These are phyloP conservation scores for Neocucurbitaria cava DNA, from an alignment of 2,329 filamentous ascomycete genomes.

Conservation along the genomic window DNA sequence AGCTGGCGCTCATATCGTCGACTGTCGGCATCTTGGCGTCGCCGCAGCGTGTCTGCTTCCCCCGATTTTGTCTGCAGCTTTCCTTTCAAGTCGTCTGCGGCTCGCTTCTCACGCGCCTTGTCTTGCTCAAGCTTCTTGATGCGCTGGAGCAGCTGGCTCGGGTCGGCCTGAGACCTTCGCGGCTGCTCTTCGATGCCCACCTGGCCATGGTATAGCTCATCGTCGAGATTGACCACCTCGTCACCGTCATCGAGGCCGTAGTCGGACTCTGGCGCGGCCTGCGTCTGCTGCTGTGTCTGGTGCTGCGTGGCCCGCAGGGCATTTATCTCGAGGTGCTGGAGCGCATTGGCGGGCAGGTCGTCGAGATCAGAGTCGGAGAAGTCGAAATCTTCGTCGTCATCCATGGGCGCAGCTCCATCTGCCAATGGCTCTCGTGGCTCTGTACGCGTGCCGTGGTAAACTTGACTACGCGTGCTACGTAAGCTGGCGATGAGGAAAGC, in stretches of 20 bases:
- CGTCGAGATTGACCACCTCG: conserved; percentile 54
- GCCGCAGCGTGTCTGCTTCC: conserved; percentile 77
- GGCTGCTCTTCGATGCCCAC: conserved; percentile 30
- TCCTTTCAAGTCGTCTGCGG: conserved; percentile 37
- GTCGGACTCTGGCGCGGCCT: conserved; percentile 34
- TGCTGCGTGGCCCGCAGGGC: conserved; percentile 51
- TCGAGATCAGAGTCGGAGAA: conserved; percentile 55
- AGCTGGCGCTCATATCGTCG: conserved; percentile 70
- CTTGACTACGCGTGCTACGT: too few species aligned
- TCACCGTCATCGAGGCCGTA: conserved; percentile 56
- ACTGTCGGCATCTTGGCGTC: conserved; percentile 68
- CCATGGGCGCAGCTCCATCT: conserved; percentile 26
- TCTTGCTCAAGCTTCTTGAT: conserved; percentile 57
- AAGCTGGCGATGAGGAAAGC: too few species aligned
- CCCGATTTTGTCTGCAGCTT: conserved; percentile 65
- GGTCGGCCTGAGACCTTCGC: conserved; percentile 35
- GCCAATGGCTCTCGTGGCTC: neutral
- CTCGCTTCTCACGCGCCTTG: conserved; percentile 36
- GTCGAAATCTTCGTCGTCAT: conserved; percentile 55
- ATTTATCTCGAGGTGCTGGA: conserved; percentile 54
- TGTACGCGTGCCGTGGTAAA: too few species aligned
- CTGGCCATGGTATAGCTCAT: conserved; percentile 23
- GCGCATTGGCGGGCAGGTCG: conserved; percentile 53
- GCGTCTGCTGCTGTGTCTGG: conserved; percentile 34
- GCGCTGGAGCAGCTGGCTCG: conserved; percentile 47